Percentiles rank a stretch among this genome's conserved stretches.
These are phyloP conservation scores for Dichomitus squalens DNA, from an alignment of 1,284 basidiomycete species.

Conservation along the genomic window DNA sequence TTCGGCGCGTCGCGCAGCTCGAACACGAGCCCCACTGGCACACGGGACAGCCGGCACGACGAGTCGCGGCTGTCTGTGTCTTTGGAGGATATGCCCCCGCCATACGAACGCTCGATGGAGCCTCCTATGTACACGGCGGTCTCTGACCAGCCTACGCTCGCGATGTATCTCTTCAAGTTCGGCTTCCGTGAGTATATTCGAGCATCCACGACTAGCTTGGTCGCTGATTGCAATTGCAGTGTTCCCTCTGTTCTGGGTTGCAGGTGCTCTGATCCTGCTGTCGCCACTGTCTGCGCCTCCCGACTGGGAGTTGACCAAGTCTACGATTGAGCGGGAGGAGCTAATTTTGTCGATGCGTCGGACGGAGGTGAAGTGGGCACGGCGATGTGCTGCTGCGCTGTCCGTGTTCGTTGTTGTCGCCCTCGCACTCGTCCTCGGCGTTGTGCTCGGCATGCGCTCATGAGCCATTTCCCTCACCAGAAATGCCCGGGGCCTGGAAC, in stretches of 20 bases:
- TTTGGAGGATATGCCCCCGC: constrained; percentile 24
- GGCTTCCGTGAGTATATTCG: constrained; percentile 32
- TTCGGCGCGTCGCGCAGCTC: constrained; percentile 29
- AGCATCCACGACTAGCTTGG: background rate
- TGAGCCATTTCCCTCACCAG: background rate
- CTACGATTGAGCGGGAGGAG: constrained; percentile 38
- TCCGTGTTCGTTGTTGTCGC: background rate
- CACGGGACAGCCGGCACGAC: constrained; percentile 34
- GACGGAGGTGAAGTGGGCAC: constrained; percentile 46
- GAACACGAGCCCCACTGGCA: constrained; percentile 24
- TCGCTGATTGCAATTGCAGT: constrained; percentile 30
- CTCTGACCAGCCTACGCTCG: constrained; percentile 35
- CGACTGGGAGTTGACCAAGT: constrained; percentile 43
- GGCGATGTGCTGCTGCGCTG: constrained; percentile 36
- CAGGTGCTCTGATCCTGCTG: constrained; percentile 42
- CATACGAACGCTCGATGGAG: constrained; percentile 27
- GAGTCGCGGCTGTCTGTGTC: constrained; percentile 6
- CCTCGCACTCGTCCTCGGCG: background rate
- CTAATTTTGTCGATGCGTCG: constrained; percentile 38
- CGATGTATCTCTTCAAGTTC: constrained; percentile 37
- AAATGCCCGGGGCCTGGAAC: background rate
- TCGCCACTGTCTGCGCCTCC: constrained; percentile 39
- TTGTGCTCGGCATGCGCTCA: constrained; percentile 4
- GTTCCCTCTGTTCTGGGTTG: constrained; percentile 47
- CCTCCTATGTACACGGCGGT: constrained; percentile 29